Conservation (phyloP, 2,329 filamentous ascomycete genomes). For the Penicillium sp. region DNA sequence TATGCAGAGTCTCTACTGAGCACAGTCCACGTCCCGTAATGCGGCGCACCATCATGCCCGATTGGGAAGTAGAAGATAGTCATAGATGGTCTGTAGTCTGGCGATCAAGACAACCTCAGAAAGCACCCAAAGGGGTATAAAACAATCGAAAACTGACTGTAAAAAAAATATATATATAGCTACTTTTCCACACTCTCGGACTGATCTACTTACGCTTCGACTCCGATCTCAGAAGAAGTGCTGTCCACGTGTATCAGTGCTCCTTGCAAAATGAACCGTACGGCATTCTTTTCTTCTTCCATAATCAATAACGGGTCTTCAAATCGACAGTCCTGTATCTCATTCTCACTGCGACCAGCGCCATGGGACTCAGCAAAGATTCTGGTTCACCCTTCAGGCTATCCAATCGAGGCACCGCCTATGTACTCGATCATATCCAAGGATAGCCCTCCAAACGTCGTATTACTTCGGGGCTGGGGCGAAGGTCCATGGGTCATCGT, state of each 20-base stretch:
- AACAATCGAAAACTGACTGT: not conserved
- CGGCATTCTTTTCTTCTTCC: not conserved
- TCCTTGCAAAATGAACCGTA: not conserved
- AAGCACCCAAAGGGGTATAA: not conserved
- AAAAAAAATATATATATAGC: too few species aligned
- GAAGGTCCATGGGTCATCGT: not conserved
- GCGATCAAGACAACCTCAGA: not conserved
- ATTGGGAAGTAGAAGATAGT: not conserved
- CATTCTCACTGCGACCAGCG: not conserved
- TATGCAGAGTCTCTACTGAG: too few species aligned
- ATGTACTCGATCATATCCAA: not conserved
- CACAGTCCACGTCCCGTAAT: not conserved
- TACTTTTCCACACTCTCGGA: not conserved
- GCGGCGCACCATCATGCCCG: conserved; percentile 2
- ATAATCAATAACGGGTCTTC: not conserved
- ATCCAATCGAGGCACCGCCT: not conserved
- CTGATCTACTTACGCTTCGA: not conserved
- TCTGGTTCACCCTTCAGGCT: not conserved
- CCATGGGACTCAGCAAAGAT: not conserved
- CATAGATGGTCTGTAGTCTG: not conserved
- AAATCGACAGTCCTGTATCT: not conserved
- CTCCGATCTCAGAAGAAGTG: not conserved
- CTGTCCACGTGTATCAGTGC: not conserved
- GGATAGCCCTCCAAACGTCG: not conserved
- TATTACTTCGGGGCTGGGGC: not conserved